Base-by-base conservation (phyloP, 257 asterid genomes). In the Rhazya stricta region DNA sequence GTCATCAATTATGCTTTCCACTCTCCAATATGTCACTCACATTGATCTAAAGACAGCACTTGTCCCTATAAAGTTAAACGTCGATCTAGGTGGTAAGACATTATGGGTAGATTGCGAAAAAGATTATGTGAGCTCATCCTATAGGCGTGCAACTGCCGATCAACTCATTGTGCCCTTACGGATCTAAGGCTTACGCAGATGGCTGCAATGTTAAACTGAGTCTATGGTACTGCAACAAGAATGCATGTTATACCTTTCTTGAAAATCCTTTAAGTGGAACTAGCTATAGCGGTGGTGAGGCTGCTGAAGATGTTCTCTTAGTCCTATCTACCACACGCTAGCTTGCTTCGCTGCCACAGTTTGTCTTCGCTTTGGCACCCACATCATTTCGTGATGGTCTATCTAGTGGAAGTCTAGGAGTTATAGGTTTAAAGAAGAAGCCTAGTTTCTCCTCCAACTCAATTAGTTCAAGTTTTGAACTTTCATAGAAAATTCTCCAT, bases 381-480 rank as follows among this genome's bases (percentile, higher is more conserved):
- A 69, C 36, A 9, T 79, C 81, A 74, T 72, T 79, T 2, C 67
- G 77, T 0, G 81, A 80, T 27, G 78, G 81, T 6, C 81, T 86
- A 6, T 84, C 84, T 25, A 76, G 46, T 18, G 84, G 84, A n/a
- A 86, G 62, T 0, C 73, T 70, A 8, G 92, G 92, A 30, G 78
- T 84, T 41, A 83, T 76, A 2, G 92, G 92, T 11, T 82, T 88
- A n/a, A 9, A 89, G 92, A 3, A 65, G 85, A 39, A 79, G 67
- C 25, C 69, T 42, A 0, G 79, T 78, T 6, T 79, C 83, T 5
- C 74, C 86, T 10, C 88, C 89, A 18, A 79, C 87, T 7, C 76
- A 84, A 29, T 32, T 86, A 21, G 67, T 88, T 10, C 45, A 45
- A 37, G 79, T 60, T 0, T 82, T 86, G 16, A 78, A 80, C 57